Evolutionary conservation across 495 filamentous ascomycete species (phyloP).

Genomic region (Aspergillus heteromorphus): DNA sequence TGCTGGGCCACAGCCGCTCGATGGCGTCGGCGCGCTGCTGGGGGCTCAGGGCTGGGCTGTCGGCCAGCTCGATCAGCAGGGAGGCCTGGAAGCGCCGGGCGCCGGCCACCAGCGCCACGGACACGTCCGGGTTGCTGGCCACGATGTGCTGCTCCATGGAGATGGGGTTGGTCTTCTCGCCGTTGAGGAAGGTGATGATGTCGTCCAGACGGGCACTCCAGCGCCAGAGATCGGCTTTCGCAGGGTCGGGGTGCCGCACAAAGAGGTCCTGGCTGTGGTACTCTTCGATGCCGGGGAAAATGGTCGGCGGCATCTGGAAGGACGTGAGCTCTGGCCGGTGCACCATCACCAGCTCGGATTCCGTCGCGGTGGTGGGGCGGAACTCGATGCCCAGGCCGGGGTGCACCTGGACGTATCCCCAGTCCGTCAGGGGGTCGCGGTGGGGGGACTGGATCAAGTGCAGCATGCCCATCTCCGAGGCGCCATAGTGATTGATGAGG

Average conservation of each 20-base stretch:
- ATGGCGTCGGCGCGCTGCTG: constrained; percentile 21
- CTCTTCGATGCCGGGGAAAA: constrained; percentile 48
- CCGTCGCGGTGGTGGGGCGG: constrained; percentile 27
- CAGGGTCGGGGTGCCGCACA: constrained; percentile 26
- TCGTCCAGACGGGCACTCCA: constrained; percentile 32
- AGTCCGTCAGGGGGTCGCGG: constrained; percentile 29
- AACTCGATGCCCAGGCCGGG: constrained; percentile 39
- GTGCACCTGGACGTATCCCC: constrained; percentile 49
- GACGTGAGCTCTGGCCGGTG: constrained; percentile 32
- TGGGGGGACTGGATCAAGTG: constrained; percentile 9
- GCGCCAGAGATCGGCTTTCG: constrained; percentile 25
- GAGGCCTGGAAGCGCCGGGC: constrained; percentile 27
- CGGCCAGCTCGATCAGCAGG: constrained; percentile 32
- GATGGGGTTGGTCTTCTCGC: constrained; percentile 39
- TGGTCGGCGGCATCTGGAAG: no score
- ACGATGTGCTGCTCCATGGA: constrained; percentile 29
- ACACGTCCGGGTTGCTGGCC: constrained; percentile 18
- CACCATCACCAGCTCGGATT: constrained; percentile 45
- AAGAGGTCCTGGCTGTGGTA: constrained; percentile 54
- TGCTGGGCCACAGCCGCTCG: constrained; percentile 40
- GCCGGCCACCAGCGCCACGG: constrained; percentile 29
- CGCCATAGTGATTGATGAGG: constrained; percentile 21
- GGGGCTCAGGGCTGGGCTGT: constrained; percentile 7
- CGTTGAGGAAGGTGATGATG: constrained; percentile 35
- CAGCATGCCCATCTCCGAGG: constrained; percentile 33